Base-by-base conservation (phyloP, 805 yeast species). In the Maudiozyma turicensis region DNA sequence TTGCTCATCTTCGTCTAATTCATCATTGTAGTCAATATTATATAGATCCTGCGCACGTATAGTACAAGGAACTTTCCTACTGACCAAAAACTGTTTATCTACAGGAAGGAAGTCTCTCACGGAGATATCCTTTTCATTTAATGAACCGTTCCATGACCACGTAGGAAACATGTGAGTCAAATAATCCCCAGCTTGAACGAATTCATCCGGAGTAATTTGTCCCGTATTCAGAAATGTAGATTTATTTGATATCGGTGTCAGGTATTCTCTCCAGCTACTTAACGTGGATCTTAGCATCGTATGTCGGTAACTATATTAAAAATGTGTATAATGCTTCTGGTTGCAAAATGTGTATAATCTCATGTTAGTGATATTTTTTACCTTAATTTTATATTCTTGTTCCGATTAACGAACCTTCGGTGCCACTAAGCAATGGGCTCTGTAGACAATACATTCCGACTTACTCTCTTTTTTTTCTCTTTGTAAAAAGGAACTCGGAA, bases 181-280 rank as follows among this genome's bases (percentile, higher is more conserved):
- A 66, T 88, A 93, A 65, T 93, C 97, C 26, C 99, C 99, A 3
- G 99, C 97, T 48, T 72, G 73, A 8, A 89, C 91, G 68, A 93
- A 93, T 65, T 93, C 99, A 48, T 87, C 95, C 1, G 99, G 99
- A 1, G 96, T 86, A 46, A 93, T 82, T 64, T 91, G 93, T 4
- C 99, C 99, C 0, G 96, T 86, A 45, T 75, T 69, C 48, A 80
- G 73, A 69, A 89, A 93, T 14, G 93, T 87, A 29, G 97, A 89
- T n/a, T 72, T 77, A 65, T 90, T 87, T 42, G 83, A 76, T 2
- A 91, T 82, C 1, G 99, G 99, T 2, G 99, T 91, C 48, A 93
- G 71, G 61, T 90, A 91, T 66, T 93, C 99, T 56, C 98, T 76
- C 70, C 90, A 76, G 8, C 89, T 82, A 50, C 93, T 82, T 52